A percentile compares a stretch with the other conserved stretches of the same genome.
Conservation (phyloP, 2,329 filamentous ascomycete species). For the Sordariomycetes sp. region DNA sequence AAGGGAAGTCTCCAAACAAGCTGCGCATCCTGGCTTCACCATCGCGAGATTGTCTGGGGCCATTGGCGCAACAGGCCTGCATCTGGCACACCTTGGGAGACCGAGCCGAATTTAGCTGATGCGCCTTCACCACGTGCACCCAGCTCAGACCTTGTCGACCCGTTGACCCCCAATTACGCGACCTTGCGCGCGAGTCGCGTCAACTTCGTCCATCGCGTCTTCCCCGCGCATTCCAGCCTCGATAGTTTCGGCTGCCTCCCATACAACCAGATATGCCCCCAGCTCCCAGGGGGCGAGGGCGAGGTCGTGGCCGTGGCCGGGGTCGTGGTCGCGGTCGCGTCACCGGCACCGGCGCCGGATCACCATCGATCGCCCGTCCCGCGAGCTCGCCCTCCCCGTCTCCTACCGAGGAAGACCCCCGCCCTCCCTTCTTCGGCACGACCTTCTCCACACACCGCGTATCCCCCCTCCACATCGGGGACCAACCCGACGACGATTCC, state of each 20-base stretch:
- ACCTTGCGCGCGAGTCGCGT: background rate
- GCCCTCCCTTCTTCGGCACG: constrained; percentile 42
- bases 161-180: background rate
- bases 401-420: constrained; percentile 13
- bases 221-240: background rate
- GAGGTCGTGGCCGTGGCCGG: background rate
- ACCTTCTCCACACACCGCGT: constrained; percentile 46
- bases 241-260: background rate
- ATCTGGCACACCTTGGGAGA: background rate
- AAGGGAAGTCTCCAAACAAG: constrained; percentile 2
- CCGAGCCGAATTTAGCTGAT: too few relatives aligned
- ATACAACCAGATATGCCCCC: background rate
- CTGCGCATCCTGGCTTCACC: background rate
- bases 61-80: background rate
- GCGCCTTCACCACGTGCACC: too few relatives aligned
- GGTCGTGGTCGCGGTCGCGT: background rate
- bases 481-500: constrained; percentile 11
- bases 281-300: background rate
- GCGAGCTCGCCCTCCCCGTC: constrained; percentile 3
- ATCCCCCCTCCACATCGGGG: constrained; percentile 40
- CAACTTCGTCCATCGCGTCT: background rate
- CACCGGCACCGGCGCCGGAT: too few relatives aligned
- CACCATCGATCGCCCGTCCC: constrained; percentile 4
- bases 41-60: background rate
- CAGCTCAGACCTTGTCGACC: too few relatives aligned